These are phyloP conservation scores for Dipteronia sinensis DNA, from an alignment of 345 rosid species.

Conservation along the genomic window DNA sequence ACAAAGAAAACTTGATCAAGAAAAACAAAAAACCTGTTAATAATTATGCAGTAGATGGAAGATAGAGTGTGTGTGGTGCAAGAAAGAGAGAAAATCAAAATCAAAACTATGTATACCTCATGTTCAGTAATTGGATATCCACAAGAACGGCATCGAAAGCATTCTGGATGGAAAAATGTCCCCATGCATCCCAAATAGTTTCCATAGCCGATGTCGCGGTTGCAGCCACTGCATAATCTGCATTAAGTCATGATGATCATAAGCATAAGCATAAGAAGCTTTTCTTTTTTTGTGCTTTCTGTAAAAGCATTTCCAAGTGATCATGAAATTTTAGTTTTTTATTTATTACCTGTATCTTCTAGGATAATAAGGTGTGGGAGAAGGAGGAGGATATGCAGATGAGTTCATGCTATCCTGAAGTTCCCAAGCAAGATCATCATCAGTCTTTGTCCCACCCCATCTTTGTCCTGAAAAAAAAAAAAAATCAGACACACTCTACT, in stretches of 20 bases:
- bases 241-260: constrained; percentile 9
- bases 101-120: constrained; percentile 51
- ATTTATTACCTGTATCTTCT: constrained; percentile 49
- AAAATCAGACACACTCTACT: not conserved
- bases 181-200: constrained; percentile 90
- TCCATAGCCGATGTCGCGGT: constrained; percentile 59
- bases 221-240: constrained; percentile 84
- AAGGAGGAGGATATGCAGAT: constrained; percentile 49
- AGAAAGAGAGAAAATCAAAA: not conserved
- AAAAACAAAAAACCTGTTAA: constrained; percentile 36
- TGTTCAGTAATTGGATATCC: constrained; percentile 70
- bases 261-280: too few species aligned
- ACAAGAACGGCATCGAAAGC: constrained; percentile 81
- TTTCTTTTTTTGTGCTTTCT: not conserved
- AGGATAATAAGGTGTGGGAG: constrained; percentile 45
- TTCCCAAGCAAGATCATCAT: constrained; percentile 49
- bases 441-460: constrained; percentile 43
- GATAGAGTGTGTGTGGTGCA: not conserved
- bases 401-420: constrained; percentile 44
- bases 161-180: constrained; percentile 78
- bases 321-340: not conserved
- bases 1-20: constrained; percentile 74
- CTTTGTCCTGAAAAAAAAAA: constrained; percentile 49
- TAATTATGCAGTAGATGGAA: constrained; percentile 7
- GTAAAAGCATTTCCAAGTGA: not conserved